Conservation (phyloP, 2,329 filamentous ascomycete species). For the Pyrenophora tritici-repentis region DNA sequence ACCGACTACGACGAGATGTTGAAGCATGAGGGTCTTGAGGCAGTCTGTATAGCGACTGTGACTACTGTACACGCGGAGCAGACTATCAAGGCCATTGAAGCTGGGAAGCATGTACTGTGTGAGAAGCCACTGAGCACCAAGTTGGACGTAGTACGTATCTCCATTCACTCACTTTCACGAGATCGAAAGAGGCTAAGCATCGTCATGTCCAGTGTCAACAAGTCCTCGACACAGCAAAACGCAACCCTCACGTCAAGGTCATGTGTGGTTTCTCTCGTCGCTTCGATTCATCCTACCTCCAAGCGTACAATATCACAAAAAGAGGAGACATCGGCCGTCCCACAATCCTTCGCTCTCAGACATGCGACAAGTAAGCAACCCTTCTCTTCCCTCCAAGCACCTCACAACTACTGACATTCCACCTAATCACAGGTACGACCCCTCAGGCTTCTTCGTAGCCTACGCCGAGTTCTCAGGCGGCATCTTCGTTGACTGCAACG, state of each 20-base stretch:
- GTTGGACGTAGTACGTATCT: constrained; percentile 59
- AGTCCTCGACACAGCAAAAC: constrained; percentile 62
- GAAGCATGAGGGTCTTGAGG: constrained; percentile 59
- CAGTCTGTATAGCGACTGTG: constrained; percentile 61
- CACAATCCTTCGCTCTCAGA: constrained; percentile 67
- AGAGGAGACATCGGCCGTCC: constrained; percentile 63
- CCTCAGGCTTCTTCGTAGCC: constrained; percentile 68
- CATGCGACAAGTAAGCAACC: constrained; percentile 61
- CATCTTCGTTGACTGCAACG: constrained; percentile 72
- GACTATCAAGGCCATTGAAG: constrained; percentile 61
- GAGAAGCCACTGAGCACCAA: constrained; percentile 66
- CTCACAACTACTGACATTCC: not conserved
- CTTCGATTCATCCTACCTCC: constrained; percentile 69
- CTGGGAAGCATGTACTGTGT: constrained; percentile 61
- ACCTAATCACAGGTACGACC: constrained; percentile 52
- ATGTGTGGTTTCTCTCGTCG: constrained; percentile 70
- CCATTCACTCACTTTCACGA: not conserved
- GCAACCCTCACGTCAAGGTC: constrained; percentile 65
- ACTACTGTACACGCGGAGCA: constrained; percentile 63
- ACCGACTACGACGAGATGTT: constrained; percentile 62
- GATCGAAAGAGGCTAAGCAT: not conserved
- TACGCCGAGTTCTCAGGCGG: constrained; percentile 69
- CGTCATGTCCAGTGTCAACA: constrained; percentile 57
- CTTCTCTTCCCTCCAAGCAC: no score
- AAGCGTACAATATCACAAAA: constrained; percentile 60